Conservation (phyloP, 1,284 basidiomycete species). For the Athelia sp. region DNA sequence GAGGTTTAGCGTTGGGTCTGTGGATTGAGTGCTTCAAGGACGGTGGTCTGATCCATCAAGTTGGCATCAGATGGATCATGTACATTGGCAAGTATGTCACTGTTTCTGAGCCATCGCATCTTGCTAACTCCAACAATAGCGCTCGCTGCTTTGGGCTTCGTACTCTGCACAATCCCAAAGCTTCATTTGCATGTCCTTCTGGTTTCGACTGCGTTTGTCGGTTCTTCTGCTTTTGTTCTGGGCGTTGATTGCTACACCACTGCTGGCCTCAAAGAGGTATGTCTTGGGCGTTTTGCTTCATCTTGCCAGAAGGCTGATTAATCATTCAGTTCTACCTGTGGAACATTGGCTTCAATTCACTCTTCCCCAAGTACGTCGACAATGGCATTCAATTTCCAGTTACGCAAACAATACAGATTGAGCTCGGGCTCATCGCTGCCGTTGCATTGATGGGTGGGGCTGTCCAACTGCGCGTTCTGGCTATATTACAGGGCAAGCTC, state of each 20-base stretch:
- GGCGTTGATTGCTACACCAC: slow-evolving; percentile 93
- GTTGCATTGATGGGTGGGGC: slow-evolving; percentile 83
- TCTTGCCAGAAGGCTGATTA: slow-evolving; percentile 5
- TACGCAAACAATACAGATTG: slow-evolving; percentile 88
- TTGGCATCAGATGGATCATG: slow-evolving; percentile 83
- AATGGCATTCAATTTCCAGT: slow-evolving; percentile 77
- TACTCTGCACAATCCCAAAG: slow-evolving; percentile 61
- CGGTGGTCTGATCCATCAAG: slow-evolving; percentile 75
- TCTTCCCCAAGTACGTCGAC: slow-evolving; percentile 73
- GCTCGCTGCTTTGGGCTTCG: slow-evolving; percentile 54
- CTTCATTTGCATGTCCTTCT: slow-evolving; percentile 80
- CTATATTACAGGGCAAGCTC: slow-evolving; percentile 73
- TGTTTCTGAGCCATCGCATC: neutral
- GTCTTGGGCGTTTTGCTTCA: slow-evolving; percentile 10
- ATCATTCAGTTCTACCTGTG: slow-evolving; percentile 80
- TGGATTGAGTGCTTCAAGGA: slow-evolving; percentile 83
- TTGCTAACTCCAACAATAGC: slow-evolving; percentile 24
- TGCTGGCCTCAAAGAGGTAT: slow-evolving; percentile 85
- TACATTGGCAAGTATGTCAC: slow-evolving; percentile 60
- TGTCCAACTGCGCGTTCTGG: slow-evolving; percentile 84
- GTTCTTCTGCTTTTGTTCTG: slow-evolving; percentile 88
- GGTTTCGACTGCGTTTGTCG: slow-evolving; percentile 81
- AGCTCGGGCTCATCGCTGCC: slow-evolving; percentile 82
- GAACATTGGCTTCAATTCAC: slow-evolving; percentile 79
- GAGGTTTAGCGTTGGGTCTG: slow-evolving; percentile 82